Evolutionary conservation across 768 basidiomycete species (phyloP), one percentile per base, ranked within the genome.

Genomic region (Phlegmacium glaucopus): DNA sequence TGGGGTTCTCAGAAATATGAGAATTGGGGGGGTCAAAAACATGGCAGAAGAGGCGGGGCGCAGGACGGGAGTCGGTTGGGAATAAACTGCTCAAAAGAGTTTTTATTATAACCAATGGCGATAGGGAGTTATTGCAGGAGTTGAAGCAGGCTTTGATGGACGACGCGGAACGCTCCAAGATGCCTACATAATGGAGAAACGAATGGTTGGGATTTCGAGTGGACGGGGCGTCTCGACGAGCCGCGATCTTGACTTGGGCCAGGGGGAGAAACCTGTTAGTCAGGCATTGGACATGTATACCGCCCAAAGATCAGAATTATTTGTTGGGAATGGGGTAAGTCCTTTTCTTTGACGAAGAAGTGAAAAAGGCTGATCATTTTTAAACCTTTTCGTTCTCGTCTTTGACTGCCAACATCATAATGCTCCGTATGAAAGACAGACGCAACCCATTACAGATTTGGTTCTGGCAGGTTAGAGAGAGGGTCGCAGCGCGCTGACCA

Each of bases 51-150:
- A 15, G 15, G 22, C 25, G 2, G 27, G 30, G n/a, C 25, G 30
- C 6, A 34, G 27, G 41, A 15, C 25, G 4, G 28, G 39, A 11
- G 30, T 17, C 29, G 25, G 22, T 26, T 30, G 52, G 40, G 27
- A 58, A 44, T 15, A 9, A 49, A 18, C 51, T 49, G 15, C 42
- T 85, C 36, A 72, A 68, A 50, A 66, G 68, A 39, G 59, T 87
- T 25, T 87, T 82, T 51, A 63, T 87, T 42, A 75, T 86, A 77
- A 83, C 83, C 35, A 87, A 88, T 48, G 85, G 74, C 6, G 67
- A 75, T 37, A 49, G 48, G 26, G 63, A 58, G 32, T 88, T 79
- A 79, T 54, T 83, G 34, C 55, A 48, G 0, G 71, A 76, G 16
- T 55, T 62, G 8, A 54, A 55, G 42, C 9, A 46, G 4, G 52